Conservation (phyloP, 768 basidiomycete species). For the Strobilomyces dryophilus region DNA sequence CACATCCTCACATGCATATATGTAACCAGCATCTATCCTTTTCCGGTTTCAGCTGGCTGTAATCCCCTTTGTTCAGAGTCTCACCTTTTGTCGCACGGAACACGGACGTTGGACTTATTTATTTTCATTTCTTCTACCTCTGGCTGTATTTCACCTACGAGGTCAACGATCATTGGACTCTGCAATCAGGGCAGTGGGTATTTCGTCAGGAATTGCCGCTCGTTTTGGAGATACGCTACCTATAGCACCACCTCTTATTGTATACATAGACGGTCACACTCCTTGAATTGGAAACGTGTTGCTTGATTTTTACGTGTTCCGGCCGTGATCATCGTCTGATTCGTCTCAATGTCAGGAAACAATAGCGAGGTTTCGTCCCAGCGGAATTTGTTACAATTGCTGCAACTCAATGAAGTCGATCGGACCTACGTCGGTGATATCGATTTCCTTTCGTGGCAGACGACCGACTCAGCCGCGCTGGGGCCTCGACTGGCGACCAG, state of each 20-base stretch:
- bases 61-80: conserved; percentile 19
- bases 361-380: background rate
- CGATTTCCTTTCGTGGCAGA: too few relatives aligned
- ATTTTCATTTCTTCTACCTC: background rate
- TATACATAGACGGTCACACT: conserved; percentile 7
- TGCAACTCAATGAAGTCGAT: too few relatives aligned
- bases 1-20: background rate
- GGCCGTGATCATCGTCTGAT: background rate
- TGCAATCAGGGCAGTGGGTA: background rate
- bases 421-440: too few relatives aligned
- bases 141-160: conserved; percentile 5
- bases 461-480: too few relatives aligned
- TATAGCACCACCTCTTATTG: conserved; percentile 1
- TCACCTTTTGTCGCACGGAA: conserved; percentile 8
- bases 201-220: conserved; percentile 8
- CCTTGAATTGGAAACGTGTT: conserved; percentile 9
- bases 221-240: background rate
- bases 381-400: background rate
- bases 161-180: conserved; percentile 1
- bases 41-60: conserved; percentile 8
- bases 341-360: background rate
- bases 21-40: conserved; percentile 2
- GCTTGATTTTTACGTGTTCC: background rate
- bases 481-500: too few relatives aligned
- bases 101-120: conserved; percentile 7